Evolutionary conservation across 2,329 filamentous ascomycete genomes (phyloP).

Genomic region (Botrytis cinerea): DNA sequence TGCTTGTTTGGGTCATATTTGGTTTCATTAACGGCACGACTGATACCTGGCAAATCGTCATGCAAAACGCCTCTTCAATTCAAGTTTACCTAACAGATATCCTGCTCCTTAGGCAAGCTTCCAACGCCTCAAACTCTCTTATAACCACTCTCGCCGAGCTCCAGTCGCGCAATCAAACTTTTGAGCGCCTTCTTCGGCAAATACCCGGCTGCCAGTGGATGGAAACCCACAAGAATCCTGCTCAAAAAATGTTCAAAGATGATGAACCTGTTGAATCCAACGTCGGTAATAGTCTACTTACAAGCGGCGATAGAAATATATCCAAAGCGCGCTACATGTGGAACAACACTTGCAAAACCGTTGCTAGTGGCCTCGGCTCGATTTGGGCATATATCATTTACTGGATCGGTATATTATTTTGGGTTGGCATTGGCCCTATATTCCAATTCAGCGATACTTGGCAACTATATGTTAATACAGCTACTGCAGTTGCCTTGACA

Average conservation of each 20-base stretch:
- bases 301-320: not conserved
- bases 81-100: slow-evolving; percentile 42
- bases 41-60: slow-evolving; percentile 38
- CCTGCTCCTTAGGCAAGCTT: slow-evolving; percentile 40
- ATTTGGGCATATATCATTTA: slow-evolving; percentile 26
- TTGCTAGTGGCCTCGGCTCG: slow-evolving; percentile 27
- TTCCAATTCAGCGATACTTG: slow-evolving; percentile 29
- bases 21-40: not conserved
- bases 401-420: slow-evolving; percentile 30
- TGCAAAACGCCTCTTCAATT: slow-evolving; percentile 42
- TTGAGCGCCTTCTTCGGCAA: not conserved
- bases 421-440: slow-evolving; percentile 28
- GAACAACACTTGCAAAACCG: not conserved
- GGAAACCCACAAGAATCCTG: not conserved
- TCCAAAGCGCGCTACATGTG: not conserved
- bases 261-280: not conserved
- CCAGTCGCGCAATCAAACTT: slow-evolving; percentile 27
- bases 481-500: slow-evolving; percentile 47
- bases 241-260: not conserved
- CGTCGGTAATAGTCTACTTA: not conserved
- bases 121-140: slow-evolving; percentile 31
- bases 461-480: slow-evolving; percentile 45
- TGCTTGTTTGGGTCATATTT: not conserved
- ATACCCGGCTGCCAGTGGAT: not conserved
- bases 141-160: slow-evolving; percentile 24